Percentiles rank a stretch among this genome's conserved stretches.
phyloP scores from a whole-genome alignment of 441 rosid genomes.

The Adansonia rubrostipa region DNA sequence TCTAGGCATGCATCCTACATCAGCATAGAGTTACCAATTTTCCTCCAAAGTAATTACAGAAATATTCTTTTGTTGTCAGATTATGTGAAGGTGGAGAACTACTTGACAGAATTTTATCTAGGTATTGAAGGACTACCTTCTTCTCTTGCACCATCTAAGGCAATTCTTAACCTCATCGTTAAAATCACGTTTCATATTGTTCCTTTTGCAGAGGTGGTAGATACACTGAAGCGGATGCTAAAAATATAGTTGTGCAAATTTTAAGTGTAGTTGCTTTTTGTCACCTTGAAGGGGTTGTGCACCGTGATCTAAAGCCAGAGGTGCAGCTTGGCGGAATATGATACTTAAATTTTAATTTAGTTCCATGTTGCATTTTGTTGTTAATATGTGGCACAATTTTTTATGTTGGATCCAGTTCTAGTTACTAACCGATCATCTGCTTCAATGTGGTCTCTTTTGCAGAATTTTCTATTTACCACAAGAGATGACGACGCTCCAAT shows the following conservation, averaged over 20 bases:
- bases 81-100: slow-evolving; percentile 65
- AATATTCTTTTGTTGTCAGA: slow-evolving; percentile 34
- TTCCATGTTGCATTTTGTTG: slow-evolving; percentile 14
- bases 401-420: background rate
- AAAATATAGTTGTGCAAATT: slow-evolving; percentile 56
- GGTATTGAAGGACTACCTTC: slow-evolving; percentile 36
- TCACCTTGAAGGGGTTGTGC: slow-evolving; percentile 80
- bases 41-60: background rate
- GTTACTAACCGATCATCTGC: slow-evolving; percentile 10
- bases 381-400: background rate
- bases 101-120: slow-evolving; percentile 63
- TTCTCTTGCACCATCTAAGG: background rate
- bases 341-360: slow-evolving; percentile 12
- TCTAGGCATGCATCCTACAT: background rate
- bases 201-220: slow-evolving; percentile 65
- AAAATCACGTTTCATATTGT: slow-evolving; percentile 3
- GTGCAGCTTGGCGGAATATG: slow-evolving; percentile 36
- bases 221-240: slow-evolving; percentile 68
- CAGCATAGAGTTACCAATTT: background rate
- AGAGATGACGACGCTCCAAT: slow-evolving; percentile 59
- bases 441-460: slow-evolving; percentile 25
- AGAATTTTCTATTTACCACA: slow-evolving; percentile 70
- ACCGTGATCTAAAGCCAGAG: slow-evolving; percentile 79
- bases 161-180: background rate
- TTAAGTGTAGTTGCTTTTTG: slow-evolving; percentile 65